These are phyloP conservation scores for Colletotrichum cereale DNA, from an alignment of 2,329 filamentous ascomycete genomes.

Conservation along the genomic window DNA sequence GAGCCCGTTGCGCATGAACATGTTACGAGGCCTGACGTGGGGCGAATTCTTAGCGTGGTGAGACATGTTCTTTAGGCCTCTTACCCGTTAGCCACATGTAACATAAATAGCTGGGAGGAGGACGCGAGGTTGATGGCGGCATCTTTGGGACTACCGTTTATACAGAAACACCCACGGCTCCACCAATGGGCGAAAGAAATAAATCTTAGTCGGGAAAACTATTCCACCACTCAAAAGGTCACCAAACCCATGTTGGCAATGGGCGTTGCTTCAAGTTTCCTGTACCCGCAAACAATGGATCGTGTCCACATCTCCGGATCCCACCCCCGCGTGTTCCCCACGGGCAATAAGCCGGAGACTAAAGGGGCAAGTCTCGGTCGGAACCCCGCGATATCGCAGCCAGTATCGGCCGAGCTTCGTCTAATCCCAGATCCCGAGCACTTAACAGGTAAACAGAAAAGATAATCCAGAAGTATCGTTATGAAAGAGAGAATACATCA, in stretches of 20 bases:
- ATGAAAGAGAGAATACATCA: neutral
- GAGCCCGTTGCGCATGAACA: too few relatives aligned
- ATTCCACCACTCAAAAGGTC: constrained; percentile 23
- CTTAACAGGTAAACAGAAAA: neutral
- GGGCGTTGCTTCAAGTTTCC: neutral
- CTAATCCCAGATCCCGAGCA: neutral
- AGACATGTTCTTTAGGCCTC: too few relatives aligned
- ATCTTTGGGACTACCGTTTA: too few relatives aligned
- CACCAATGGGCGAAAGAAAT: neutral
- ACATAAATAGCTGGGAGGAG: too few relatives aligned
- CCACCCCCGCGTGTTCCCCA: constrained; percentile 18
- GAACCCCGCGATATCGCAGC: constrained; percentile 27
- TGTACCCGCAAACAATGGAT: constrained; percentile 19
- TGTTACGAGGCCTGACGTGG: too few relatives aligned
- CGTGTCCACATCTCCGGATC: constrained; percentile 9
- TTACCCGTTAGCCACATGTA: too few relatives aligned
- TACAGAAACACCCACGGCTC: too few relatives aligned
- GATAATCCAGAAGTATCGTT: neutral
- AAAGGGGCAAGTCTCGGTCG: constrained; percentile 3
- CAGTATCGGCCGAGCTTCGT: neutral
- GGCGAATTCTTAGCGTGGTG: too few relatives aligned
- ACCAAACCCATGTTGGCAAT: neutral
- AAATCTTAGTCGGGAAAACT: constrained; percentile 3
- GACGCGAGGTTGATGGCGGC: too few relatives aligned
- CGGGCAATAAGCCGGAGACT: constrained; percentile 36